A percentile compares a stretch with the other conserved stretches of the same genome.
Conservation (phyloP, 257 asterid genomes). For the Petunia axillaris region DNA sequence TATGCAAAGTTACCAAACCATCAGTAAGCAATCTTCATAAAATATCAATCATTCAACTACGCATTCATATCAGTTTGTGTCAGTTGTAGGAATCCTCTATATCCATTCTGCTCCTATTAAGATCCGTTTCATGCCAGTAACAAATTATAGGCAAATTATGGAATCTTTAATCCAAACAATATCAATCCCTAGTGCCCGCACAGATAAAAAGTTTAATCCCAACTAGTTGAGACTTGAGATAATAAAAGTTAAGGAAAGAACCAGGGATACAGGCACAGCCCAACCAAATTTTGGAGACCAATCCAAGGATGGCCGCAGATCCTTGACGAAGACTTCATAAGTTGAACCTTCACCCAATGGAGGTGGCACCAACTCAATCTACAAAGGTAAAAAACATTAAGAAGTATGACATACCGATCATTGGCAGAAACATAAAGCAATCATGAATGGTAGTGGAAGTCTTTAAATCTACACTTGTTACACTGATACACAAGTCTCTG, state of each 20-base stretch:
- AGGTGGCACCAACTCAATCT: slow-evolving; percentile 60
- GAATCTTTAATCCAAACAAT: background rate
- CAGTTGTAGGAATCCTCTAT: background rate
- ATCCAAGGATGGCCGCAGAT: slow-evolving; percentile 81
- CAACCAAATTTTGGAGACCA: slow-evolving; percentile 79
- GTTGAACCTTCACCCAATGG: slow-evolving; percentile 73
- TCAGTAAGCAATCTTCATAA: background rate
- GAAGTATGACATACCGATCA: slow-evolving; percentile 2
- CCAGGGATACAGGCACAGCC: slow-evolving; percentile 61
- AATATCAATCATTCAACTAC: background rate
- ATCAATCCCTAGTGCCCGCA: background rate
- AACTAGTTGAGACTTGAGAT: background rate
- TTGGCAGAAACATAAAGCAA: background rate
- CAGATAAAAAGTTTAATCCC: background rate
- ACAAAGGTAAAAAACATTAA: slow-evolving; percentile 24
- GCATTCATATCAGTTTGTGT: background rate
- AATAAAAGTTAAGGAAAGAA: slow-evolving; percentile 30
- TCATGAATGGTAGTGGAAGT: background rate
- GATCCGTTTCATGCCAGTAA: background rate
- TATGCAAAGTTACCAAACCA: background rate
- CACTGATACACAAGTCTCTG: no score
- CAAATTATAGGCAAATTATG: background rate
- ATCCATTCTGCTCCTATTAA: no score
- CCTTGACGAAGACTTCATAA: slow-evolving; percentile 50
- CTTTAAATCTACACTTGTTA: no score